Percentiles rank a stretch among this genome's conserved stretches.
phyloP scores from a whole-genome alignment of 2,329 filamentous ascomycete genomes.

The Phialophora tarda region DNA sequence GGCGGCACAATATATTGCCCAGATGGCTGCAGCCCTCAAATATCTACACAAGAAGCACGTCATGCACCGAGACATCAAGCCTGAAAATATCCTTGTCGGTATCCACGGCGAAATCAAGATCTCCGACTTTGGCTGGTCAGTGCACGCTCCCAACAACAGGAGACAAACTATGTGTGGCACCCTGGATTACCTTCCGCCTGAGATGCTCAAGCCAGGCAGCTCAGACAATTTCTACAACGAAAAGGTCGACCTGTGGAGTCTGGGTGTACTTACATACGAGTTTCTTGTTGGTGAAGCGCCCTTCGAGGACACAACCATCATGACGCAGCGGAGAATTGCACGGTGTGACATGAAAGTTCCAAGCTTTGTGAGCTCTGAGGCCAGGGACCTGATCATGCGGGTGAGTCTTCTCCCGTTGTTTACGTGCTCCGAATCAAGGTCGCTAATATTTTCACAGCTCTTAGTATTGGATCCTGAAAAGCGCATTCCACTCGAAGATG shows the following conservation, averaged over 20 bases:
- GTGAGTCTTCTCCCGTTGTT: conserved; percentile 56
- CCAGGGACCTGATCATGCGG: conserved; percentile 88
- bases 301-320: conserved; percentile 92
- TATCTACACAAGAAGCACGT: conserved; percentile 97
- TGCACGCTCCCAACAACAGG: conserved; percentile 93
- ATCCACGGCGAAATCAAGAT: conserved; percentile 99
- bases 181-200: conserved; percentile 93
- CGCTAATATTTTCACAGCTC: conserved; percentile 59
- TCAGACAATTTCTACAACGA: conserved; percentile 90
- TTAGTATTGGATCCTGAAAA: conserved; percentile 94
- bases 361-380: conserved; percentile 86
- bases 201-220: conserved; percentile 87
- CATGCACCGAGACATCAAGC: conserved; percentile 97
- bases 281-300: conserved; percentile 95
- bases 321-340: conserved; percentile 90
- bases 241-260: conserved; percentile 94
- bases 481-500: conserved; percentile 84
- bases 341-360: conserved; percentile 92
- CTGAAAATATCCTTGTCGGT: conserved; percentile 93
- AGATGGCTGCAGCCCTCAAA: conserved; percentile 86
- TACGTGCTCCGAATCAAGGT: not conserved
- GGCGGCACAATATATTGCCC: conserved; percentile 83
- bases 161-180: conserved; percentile 96
- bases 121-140: conserved; percentile 97
- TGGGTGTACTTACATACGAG: conserved; percentile 94